Evolutionary conservation across 202 grass and related monocot species (phyloP).

Genomic region (Carex sylvatica): DNA sequence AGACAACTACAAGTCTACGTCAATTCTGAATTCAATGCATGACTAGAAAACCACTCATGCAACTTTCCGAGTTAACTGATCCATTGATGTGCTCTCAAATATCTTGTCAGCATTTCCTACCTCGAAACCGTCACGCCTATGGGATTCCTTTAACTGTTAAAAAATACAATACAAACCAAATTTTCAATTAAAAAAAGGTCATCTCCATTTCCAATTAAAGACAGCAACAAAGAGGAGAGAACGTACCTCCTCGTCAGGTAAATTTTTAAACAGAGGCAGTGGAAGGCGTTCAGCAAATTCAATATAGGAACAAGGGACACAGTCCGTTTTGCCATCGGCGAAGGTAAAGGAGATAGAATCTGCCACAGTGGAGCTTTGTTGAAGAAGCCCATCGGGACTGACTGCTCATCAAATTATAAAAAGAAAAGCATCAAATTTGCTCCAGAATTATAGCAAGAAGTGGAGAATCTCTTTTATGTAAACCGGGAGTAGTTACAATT

Average conservation of each 20-base stretch:
- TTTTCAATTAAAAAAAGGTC: not conserved
- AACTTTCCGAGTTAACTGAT: slow-evolving; percentile 68
- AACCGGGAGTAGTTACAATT: not conserved
- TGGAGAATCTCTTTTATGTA: not conserved
- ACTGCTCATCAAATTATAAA: slow-evolving; percentile 44
- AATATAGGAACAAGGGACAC: slow-evolving; percentile 80
- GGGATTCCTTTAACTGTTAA: slow-evolving; percentile 74
- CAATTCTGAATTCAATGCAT: not conserved
- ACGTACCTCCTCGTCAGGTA: slow-evolving; percentile 61
- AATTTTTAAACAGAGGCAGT: slow-evolving; percentile 75
- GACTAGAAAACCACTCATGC: slow-evolving; percentile 25
- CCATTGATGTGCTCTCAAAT: slow-evolving; percentile 93
- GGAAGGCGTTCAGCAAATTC: slow-evolving; percentile 89
- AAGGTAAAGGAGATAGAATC: slow-evolving; percentile 74
- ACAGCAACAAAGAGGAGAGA: not conserved
- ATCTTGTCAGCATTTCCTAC: slow-evolving; percentile 98
- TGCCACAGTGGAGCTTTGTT: slow-evolving; percentile 95
- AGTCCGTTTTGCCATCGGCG: slow-evolving; percentile 63
- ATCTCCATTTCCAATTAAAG: not conserved
- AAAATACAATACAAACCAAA: slow-evolving; percentile 8
- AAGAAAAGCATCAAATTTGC: slow-evolving; percentile 5
- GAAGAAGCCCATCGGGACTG: slow-evolving; percentile 89
- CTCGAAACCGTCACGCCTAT: slow-evolving; percentile 90
- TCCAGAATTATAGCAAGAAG: not conserved
- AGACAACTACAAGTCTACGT: not conserved